Base-by-base conservation (phyloP, 495 filamentous ascomycete genomes). In the Evernia prunastri region DNA sequence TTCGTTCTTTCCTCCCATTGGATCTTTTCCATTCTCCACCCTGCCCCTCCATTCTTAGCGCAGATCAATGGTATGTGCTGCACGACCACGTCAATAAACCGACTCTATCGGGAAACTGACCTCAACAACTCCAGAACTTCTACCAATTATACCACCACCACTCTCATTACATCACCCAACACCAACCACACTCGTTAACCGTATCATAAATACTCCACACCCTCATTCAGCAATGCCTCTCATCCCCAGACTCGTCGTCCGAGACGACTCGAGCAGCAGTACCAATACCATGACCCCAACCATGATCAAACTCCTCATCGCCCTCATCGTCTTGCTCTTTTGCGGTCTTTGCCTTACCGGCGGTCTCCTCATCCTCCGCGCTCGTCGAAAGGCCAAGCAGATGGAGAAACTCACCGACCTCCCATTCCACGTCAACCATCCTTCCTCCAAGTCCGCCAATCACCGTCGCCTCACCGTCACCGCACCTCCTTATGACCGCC, bases 271-370 rank as follows among this genome's bases (percentile, higher is more conserved):
- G 66, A 74, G 72, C 68, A 71, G 69, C 60, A 74, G 75, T 63
- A 75, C 76, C 37, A 74, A 68, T 13, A 47, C 68, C 71, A 79
- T 73, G 73, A 79, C 80, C 20, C 76, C 77, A 23, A 79, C 84
- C 25, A 84, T 88, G 73, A 77, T 89, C 72, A 85, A 88, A 69
- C 84, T 94, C 42, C 77, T 93, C 67, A 90, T 96, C 69, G 82
- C 85, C 37, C 86, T 97, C 20, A 77, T 97, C 61, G 85, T 87
- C 66, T 79, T 98, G 36, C 73, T 91, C 67, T 80, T 91, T 65
- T 71, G 90, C 68, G 85, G 79, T 54, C 78, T 96, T 59, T 61
- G 61, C 56, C 59, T 69, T 35, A 39, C 56, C 20, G 67, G 64
- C 36, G 25, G 61, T 31, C 85, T 97, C 42, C 76, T 91, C 47